Conservation (phyloP, 805 yeast species). For the Diddensiella caesifluorescens region DNA sequence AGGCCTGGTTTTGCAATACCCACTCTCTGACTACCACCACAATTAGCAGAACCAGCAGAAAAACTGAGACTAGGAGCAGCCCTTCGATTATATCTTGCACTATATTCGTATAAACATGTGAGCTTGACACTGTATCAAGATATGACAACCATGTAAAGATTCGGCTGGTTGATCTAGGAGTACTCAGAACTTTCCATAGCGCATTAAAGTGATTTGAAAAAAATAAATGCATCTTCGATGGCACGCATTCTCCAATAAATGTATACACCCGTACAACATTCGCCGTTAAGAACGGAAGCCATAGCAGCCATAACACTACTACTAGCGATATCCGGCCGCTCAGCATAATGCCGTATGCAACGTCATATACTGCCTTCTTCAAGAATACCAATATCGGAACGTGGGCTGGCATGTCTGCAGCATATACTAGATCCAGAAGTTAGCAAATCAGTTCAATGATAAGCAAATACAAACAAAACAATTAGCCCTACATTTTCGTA, state of each 20-base stretch:
- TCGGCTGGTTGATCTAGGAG: neutral
- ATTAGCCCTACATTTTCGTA: slow-evolving; percentile 40
- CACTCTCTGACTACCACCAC: slow-evolving; percentile 37
- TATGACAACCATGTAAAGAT: neutral
- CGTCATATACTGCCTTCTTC: slow-evolving; percentile 32
- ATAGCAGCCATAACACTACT: slow-evolving; percentile 21
- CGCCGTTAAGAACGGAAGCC: slow-evolving; percentile 25
- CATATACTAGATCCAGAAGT: slow-evolving; percentile 38
- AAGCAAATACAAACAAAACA: neutral
- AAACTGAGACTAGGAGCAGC: slow-evolving; percentile 23
- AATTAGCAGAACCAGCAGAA: slow-evolving; percentile 32
- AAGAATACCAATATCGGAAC: slow-evolving; percentile 53
- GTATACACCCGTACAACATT: slow-evolving; percentile 21
- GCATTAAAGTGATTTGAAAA: neutral
- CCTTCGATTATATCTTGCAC: slow-evolving; percentile 26
- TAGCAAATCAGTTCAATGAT: neutral
- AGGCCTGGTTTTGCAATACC: slow-evolving; percentile 30
- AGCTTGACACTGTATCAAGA: neutral
- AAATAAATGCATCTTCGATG: slow-evolving; percentile 10
- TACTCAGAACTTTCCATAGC: neutral
- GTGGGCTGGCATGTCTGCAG: slow-evolving; percentile 55
- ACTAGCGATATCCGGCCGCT: slow-evolving; percentile 20
- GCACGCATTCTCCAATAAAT: slow-evolving; percentile 19
- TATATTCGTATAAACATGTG: neutral
- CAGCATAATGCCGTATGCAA: slow-evolving; percentile 16